phyloP scores from a whole-genome alignment of 257 asterid species.

The Rehmannia glutinosa region DNA sequence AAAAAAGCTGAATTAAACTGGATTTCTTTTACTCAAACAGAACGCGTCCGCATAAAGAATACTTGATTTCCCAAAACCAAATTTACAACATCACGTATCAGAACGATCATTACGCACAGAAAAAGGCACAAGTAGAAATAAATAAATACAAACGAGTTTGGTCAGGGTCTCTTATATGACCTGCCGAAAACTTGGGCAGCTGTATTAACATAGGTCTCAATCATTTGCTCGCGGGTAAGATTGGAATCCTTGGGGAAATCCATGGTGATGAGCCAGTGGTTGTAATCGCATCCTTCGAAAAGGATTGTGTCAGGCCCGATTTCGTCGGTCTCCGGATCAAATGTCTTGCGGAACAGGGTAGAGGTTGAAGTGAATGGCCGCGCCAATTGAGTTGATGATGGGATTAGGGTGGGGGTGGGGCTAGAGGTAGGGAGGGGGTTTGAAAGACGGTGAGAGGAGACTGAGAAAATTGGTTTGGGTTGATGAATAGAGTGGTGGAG shows the following conservation, averaged over 20 bases:
- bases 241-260: constrained; percentile 62
- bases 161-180: constrained; percentile 22
- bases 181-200: constrained; percentile 93
- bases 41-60: not conserved
- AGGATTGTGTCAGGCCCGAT: constrained; percentile 74
- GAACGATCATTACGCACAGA: not conserved
- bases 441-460: constrained; percentile 16
- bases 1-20: not conserved
- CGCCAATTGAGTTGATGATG: constrained; percentile 19
- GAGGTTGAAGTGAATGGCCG: constrained; percentile 45
- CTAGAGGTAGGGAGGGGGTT: constrained; percentile 9
- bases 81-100: not conserved
- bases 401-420: not conserved
- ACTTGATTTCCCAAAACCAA: not conserved
- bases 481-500: constrained; percentile 27
- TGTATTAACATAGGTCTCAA: constrained; percentile 58
- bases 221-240: constrained; percentile 59
- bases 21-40: not conserved
- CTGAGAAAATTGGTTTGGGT: constrained; percentile 12
- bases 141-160: not conserved
- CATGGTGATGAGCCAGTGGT: constrained; percentile 87
- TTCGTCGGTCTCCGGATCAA: constrained; percentile 46
- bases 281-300: constrained; percentile 98
- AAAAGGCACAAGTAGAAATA: not conserved
- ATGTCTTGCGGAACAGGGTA: constrained; percentile 32